Evolutionary conservation across 495 filamentous ascomycete genomes (phyloP), one percentile per base, ranked within the genome.

Genomic region (Talaromyces stipitatus): DNA sequence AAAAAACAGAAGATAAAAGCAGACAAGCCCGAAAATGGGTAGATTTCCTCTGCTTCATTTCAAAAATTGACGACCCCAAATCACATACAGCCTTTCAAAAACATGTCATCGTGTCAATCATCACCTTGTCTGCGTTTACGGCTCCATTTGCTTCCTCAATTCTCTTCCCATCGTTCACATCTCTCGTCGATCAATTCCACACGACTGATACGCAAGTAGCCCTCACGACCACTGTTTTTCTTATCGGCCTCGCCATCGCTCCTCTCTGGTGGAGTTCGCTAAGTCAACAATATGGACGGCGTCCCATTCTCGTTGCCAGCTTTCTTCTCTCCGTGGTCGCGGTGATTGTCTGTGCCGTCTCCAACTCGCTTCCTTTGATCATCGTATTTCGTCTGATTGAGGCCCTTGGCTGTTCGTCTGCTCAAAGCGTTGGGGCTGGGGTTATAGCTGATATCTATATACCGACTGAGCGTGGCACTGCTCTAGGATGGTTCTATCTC

Each of bases 401-500:
- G 43, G 43, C 43, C 14, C 43, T 46, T 20, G 43, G 43, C 43
- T 46, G 43, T 46, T 46, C 43, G n/a, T 50, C 47, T 50, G 58
- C 48, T 2, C 58, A 60, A 38, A 33, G 45, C 9, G 52, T 62
- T 2, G 60, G 60, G n/a, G 60, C 60, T 2, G 60, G 57, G 0
- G 36, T 50, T 10, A 50, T 62, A 20, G 26, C 24, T 18, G 60
- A 62, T 28, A 41, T 62, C 3, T 62, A 45, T 23, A 22, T 10
- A 4, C 16, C 38, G 4, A 52, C 26, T 2, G 60, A 60, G 24
- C 23, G 57, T 10, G 60, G 60, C 12, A 16, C 29, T 10, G 60
- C 60, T 43, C 45, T 62, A 46, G 58, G 60, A 16, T 38, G 54
- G 11, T 62, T 60, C 51, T 62, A 43, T 14, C 57, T 62, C 20